Evolutionary conservation across 139 green algal species (phyloP).

Genomic region (Coelastrella sp.): DNA sequence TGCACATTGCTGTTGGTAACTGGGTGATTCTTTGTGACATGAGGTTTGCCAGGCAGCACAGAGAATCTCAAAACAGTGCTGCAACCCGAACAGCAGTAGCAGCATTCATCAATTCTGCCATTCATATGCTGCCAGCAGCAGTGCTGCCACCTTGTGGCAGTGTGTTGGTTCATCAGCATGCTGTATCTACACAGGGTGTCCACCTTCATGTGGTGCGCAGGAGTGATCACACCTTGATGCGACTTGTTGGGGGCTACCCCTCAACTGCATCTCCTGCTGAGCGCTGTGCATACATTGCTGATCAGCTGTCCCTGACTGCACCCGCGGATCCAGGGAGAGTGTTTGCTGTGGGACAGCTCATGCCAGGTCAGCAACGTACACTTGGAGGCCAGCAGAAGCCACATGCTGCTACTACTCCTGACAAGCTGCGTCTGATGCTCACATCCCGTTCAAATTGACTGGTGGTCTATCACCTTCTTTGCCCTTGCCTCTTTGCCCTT

Average conservation of each 20-base stretch:
- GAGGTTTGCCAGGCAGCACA: not conserved
- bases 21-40: not conserved
- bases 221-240: constrained; percentile 20
- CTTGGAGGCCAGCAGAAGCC: not conserved
- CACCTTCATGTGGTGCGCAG: not conserved
- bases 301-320: constrained; percentile 1
- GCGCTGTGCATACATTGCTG: constrained; percentile 9
- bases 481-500: too few species aligned
- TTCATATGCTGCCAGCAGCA: not conserved
- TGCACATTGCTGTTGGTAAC: not conserved
- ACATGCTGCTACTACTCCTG: not conserved
- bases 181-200: not conserved
- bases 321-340: not conserved
- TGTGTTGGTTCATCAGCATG: not conserved
- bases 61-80: not conserved
- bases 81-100: not conserved
- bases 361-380: constrained; percentile 21
- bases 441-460: too few species aligned
- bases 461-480: too few species aligned
- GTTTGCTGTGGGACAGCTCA: constrained; percentile 23
- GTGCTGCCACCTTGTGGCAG: not conserved
- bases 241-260: constrained; percentile 7
- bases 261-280: not conserved
- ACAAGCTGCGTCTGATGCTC: not conserved
- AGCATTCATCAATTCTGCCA: not conserved